phyloP scores from a whole-genome alignment of 345 rosid genomes.

The Lenwebbia sp. region DNA sequence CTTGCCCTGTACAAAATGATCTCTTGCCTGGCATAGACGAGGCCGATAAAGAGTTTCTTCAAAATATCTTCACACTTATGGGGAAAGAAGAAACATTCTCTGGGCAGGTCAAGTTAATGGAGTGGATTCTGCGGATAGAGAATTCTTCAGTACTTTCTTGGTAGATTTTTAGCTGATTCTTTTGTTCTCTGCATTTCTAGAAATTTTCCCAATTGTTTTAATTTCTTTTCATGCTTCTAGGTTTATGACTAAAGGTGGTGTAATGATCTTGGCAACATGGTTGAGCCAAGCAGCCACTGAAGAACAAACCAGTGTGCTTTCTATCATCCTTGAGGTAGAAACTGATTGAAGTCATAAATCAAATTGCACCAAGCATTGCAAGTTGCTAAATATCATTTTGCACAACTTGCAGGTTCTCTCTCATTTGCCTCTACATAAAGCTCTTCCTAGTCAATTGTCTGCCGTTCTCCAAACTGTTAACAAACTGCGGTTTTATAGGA shows the following conservation, averaged over 20 bases:
- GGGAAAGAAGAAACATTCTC: slow-evolving; percentile 79
- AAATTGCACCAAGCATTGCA: not conserved
- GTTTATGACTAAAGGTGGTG: slow-evolving; percentile 87
- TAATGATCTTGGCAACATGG: slow-evolving; percentile 92
- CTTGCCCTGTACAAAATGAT: slow-evolving; percentile 43
- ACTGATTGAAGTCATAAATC: not conserved
- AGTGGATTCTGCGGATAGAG: slow-evolving; percentile 82
- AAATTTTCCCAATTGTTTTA: not conserved
- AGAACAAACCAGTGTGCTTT: slow-evolving; percentile 79
- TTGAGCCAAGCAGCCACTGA: slow-evolving; percentile 77
- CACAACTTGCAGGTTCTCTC: slow-evolving; percentile 53
- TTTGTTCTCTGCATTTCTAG: not conserved
- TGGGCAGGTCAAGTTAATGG: slow-evolving; percentile 90
- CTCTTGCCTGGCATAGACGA: slow-evolving; percentile 47
- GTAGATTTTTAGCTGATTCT: slow-evolving; percentile 17
- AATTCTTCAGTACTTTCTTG: slow-evolving; percentile 64
- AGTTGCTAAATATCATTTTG: slow-evolving; percentile 1
- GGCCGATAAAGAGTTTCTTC: slow-evolving; percentile 58
- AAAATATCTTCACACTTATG: slow-evolving; percentile 56
- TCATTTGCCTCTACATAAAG: slow-evolving; percentile 83
- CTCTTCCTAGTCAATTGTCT: slow-evolving; percentile 86
- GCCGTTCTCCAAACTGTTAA: slow-evolving; percentile 87
- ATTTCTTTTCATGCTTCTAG: slow-evolving; percentile 27
- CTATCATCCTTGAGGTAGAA: slow-evolving; percentile 56
- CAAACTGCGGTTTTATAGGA: slow-evolving; percentile 62